Base-by-base conservation (phyloP, 2,329 filamentous ascomycete genomes). In the Colletotrichum higginsianum region DNA sequence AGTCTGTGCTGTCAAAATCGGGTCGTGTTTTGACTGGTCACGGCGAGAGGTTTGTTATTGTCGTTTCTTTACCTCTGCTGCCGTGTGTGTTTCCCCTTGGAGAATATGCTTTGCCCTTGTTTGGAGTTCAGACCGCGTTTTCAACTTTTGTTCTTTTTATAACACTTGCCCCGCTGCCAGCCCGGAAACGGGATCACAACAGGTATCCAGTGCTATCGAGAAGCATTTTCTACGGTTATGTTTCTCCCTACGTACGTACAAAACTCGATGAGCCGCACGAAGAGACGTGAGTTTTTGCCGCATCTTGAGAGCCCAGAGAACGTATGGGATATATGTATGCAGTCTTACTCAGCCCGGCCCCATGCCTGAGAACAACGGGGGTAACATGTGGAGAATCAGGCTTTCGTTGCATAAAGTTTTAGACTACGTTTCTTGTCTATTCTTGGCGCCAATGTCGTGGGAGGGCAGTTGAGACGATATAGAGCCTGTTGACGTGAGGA, bases 401-500 rank as follows among this genome's bases (percentile, higher is more conserved):
- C 52, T 30, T 30, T 23, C 12, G 53, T 12, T 2, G 53, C 40
- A 46, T 35, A 50, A 26, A 21, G 30, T 23, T 23, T 16, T 18
- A 9, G 21, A n/a, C n/a, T 26, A 52, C n/a, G 15, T 50, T 35
- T 23, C 47, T 61, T 50, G 60, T 30, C 13, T 15, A 23, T 26
- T 61, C 60, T 61, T 50, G 60, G 60, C 60, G 60, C 35, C 46
- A 40, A 40, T 52, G n/a, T 23, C 11, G 60, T 18, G n/a, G 18
- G 5, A 21, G 2, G 6, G 8, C 40, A 11, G 30, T 61, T 61
- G 60, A 42, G 60, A 61, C 21, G 60, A 50, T 61, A 21, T 61
- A 52, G 21, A 23, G 60, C 26, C 46, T 18, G 35, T 21, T 52
- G 35, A 26, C 46, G 21, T 23, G 46, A 30, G 30, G 26, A 56